These are phyloP conservation scores for Pseudocercospora pini-densiflorae DNA, from an alignment of 2,329 filamentous ascomycete species.

Conservation along the genomic window DNA sequence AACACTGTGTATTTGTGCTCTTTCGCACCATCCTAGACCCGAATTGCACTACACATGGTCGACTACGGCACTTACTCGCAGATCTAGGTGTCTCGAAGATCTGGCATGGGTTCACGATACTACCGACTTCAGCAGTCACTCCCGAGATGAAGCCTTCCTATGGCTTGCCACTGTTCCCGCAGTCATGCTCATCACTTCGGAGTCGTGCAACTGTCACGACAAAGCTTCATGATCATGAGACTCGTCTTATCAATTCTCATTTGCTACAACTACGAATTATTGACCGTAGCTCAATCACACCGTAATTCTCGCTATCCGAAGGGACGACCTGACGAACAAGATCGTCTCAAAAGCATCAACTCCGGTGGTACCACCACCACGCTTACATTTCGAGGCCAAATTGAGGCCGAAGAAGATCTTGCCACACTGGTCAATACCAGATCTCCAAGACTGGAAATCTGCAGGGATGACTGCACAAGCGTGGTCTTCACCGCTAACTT, in stretches of 20 bases:
- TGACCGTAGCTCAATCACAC: not conserved
- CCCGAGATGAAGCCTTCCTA: not conserved
- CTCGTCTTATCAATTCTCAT: not conserved
- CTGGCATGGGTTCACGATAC: not conserved
- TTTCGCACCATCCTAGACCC: not conserved
- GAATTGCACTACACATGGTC: not conserved
- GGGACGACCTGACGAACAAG: not conserved
- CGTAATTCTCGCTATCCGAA: not conserved
- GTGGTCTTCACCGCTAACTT: conserved; percentile 19
- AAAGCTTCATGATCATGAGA: not conserved
- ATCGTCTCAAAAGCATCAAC: not conserved
- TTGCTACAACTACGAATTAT: not conserved
- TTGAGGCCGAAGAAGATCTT: not conserved
- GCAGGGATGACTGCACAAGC: conserved; percentile 18
- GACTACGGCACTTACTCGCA: not conserved
- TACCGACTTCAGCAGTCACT: not conserved
- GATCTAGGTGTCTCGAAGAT: not conserved
- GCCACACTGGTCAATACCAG: not conserved
- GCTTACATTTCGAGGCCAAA: not conserved
- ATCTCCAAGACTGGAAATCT: not conserved
- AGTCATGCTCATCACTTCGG: not conserved
- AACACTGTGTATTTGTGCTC: not conserved
- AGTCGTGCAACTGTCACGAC: not conserved
- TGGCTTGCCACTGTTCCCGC: not conserved
- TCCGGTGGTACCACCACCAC: not conserved